phyloP scores from a whole-genome alignment of 345 rosid species.

The Pistacia atlantica region DNA sequence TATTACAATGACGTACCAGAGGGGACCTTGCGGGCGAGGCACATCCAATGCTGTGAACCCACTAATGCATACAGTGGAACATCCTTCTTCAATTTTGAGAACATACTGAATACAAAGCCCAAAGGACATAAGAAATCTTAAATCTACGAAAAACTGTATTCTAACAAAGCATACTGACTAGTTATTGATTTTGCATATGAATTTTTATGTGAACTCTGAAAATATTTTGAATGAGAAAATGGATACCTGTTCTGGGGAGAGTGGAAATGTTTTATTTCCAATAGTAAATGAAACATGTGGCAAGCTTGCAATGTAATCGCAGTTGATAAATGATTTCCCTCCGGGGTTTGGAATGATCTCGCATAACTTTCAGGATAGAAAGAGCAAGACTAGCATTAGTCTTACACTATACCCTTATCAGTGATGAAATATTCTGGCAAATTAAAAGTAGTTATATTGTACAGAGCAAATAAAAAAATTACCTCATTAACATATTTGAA shows the following conservation, averaged over 20 bases:
- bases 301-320: constrained; percentile 36
- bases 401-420: neutral
- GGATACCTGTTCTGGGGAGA: constrained; percentile 51
- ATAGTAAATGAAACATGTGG: constrained; percentile 54
- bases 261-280: constrained; percentile 44
- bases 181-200: neutral
- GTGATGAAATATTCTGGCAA: neutral
- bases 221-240: neutral
- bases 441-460: too few species aligned
- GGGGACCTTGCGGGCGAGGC: constrained; percentile 57
- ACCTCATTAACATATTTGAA: constrained; percentile 50
- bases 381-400: neutral
- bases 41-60: constrained; percentile 50
- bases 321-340: constrained; percentile 49
- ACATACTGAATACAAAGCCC: constrained; percentile 39
- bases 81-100: constrained; percentile 35
- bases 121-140: neutral
- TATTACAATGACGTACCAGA: constrained; percentile 37
- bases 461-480: neutral
- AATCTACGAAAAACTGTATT: neutral
- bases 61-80: constrained; percentile 46
- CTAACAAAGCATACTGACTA: neutral
- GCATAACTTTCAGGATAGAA: constrained; percentile 39
- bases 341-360: constrained; percentile 49
- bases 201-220: neutral